Percentiles rank a stretch among this genome's conserved stretches.
Evolutionary conservation across 345 rosid genomes (phyloP).

Genomic region (Alliaria petiolata): DNA sequence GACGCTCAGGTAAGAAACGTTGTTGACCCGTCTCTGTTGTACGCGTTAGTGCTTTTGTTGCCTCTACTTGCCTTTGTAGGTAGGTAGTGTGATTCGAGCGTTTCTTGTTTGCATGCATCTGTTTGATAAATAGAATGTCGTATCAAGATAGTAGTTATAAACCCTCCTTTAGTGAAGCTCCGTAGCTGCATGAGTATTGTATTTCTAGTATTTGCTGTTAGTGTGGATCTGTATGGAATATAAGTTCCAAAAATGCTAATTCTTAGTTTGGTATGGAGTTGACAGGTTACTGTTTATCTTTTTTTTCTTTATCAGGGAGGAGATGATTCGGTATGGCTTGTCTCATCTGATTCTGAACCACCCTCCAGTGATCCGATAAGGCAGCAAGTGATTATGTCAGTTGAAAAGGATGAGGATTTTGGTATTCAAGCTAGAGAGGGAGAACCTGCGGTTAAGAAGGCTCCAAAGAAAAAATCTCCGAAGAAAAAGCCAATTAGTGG

Average conservation of each 20-base stretch:
- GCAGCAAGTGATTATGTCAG: conserved; percentile 22
- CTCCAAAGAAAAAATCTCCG: conserved; percentile 49
- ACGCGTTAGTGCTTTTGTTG: not conserved
- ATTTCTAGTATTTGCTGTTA: not conserved
- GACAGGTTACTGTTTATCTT: not conserved
- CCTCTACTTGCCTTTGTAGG: not conserved
- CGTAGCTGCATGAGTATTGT: not conserved
- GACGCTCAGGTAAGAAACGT: conserved; percentile 35
- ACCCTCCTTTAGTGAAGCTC: not conserved
- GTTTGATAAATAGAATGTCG: not conserved
- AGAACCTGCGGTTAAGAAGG: conserved; percentile 41
- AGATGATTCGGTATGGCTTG: conserved; percentile 38
- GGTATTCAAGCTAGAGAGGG: conserved; percentile 18
- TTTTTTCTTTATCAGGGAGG: conserved; percentile 13
- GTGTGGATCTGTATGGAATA: not conserved
- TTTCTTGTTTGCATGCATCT: not conserved
- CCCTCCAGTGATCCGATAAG: conserved; percentile 30
- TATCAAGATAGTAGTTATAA: not conserved
- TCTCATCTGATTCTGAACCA: conserved; percentile 84
- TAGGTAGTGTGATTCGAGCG: conserved; percentile 8
- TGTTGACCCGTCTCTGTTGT: not conserved
- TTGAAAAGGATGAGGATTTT: conserved; percentile 38
- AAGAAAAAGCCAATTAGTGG: conserved; percentile 33
- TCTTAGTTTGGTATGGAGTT: not conserved
- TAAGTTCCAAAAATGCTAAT: not conserved